These are phyloP conservation scores for Fusarium protoensiforme DNA, from an alignment of 2,329 filamentous ascomycete species.

Conservation along the genomic window DNA sequence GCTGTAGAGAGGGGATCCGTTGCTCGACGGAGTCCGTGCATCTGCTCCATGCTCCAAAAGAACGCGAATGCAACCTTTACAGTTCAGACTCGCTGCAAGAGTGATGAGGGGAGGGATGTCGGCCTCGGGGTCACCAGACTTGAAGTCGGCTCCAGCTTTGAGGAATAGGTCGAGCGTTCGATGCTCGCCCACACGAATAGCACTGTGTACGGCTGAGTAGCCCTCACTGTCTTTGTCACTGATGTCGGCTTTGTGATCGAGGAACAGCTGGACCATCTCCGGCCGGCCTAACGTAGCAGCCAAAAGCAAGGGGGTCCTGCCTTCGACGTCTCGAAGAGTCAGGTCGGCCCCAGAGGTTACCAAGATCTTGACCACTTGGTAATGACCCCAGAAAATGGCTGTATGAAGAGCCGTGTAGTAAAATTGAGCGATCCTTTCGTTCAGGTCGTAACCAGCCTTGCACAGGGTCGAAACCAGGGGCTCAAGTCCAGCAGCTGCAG, in stretches of 20 bases:
- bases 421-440: neutral
- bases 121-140: neutral
- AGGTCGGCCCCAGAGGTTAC: neutral
- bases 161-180: neutral
- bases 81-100: neutral
- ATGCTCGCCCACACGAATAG: neutral
- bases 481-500: neutral
- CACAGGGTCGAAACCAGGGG: neutral
- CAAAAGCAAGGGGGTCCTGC: neutral
- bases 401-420: neutral
- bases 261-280: neutral
- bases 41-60: neutral
- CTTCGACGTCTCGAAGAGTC: neutral
- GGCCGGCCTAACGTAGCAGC: neutral
- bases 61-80: neutral
- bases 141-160: neutral
- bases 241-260: neutral
- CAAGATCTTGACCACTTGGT: neutral
- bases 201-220: neutral
- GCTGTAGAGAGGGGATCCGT: neutral
- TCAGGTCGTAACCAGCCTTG: neutral
- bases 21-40: neutral
- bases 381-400: neutral
- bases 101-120: neutral
- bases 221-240: neutral